Evolutionary conservation across 2,329 filamentous ascomycete genomes (phyloP), one percentile per base, ranked within the genome.

Genomic region (Penicillium sp.): DNA sequence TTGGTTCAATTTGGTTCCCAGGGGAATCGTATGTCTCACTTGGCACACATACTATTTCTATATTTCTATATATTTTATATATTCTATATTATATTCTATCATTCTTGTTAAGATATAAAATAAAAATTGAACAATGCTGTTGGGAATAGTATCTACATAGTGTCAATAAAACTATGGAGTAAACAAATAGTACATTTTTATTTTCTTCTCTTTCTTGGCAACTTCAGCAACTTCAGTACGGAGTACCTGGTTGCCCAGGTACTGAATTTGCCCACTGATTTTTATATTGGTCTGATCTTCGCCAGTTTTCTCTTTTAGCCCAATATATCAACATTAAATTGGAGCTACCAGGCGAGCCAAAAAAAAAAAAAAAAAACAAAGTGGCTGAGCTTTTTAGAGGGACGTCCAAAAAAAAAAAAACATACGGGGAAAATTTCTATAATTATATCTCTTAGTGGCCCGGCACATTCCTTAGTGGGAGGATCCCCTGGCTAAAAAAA

Each of bases 21-120:
- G 40, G 57, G 50, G 55, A 60, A 62, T 49, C 50, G 15, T 33
- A 62, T 63, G 61, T 63, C 61, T 63, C 61, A 63, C 56, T 55
- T 44, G 31, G 41, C 29, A 40, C 38, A 40, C 19, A 5, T 41
- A 10, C n/a, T 21, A 21, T 21, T 41, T 15, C 10, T 7, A 21
- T 21, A 33, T 33, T 33, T 3, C 11, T 34, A 34, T 7, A 15
- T 34, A 39, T 39, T 23, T 2, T 23, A 8, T 34, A 33, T 10
- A 33, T 33, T 15, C 5, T 33, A 15, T 33, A 33, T 33, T 33
- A 16, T 7, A 21, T 40, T 40, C 11, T 40, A 34, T 34, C 33
- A 34, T 34, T 8, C 3, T 19, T 19, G 4, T 10, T 10, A n/a
- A 39, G n/a, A 19, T 11, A 19, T 43, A 16, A 23, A 41, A 41